Percentiles rank a stretch among this genome's conserved stretches.
Evolutionary conservation across 2,329 filamentous ascomycete genomes (phyloP).

Genomic region (Podosphaera xanthii): DNA sequence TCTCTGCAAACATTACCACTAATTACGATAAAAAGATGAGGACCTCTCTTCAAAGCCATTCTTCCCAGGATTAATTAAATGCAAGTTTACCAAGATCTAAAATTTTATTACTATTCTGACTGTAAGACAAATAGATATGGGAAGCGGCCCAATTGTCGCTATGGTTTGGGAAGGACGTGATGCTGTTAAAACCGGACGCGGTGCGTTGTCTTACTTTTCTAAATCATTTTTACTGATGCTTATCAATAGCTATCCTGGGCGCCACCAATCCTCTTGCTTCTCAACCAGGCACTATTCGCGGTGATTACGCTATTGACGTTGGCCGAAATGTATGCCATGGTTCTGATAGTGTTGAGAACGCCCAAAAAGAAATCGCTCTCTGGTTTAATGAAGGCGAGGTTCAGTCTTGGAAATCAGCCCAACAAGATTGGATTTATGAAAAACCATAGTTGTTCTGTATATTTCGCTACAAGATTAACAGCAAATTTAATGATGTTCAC

Average conservation of each 20-base stretch:
- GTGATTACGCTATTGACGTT: slow-evolving; percentile 61
- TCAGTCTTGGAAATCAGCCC: slow-evolving; percentile 60
- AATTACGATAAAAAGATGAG: slow-evolving; percentile 28
- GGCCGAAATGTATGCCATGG: slow-evolving; percentile 99
- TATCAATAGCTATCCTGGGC: slow-evolving; percentile 54
- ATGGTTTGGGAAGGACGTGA: slow-evolving; percentile 99
- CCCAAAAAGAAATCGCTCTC: slow-evolving; percentile 97
- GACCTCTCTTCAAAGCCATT: slow-evolving; percentile 89
- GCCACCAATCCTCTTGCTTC: slow-evolving; percentile 97
- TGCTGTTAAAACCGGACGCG: slow-evolving; percentile 92
- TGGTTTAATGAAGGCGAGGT: slow-evolving; percentile 90
- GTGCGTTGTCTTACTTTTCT: slow-evolving; percentile 25
- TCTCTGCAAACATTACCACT: not conserved
- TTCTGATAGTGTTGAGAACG: slow-evolving; percentile 94
- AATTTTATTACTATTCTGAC: slow-evolving; percentile 7
- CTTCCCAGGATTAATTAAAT: slow-evolving; percentile 84
- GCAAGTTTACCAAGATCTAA: slow-evolving; percentile 27
- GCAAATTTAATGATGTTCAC: not conserved
- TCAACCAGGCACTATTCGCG: slow-evolving; percentile 92
- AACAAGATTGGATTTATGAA: slow-evolving; percentile 95
- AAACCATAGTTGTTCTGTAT: slow-evolving; percentile 23
- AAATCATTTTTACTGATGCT: not conserved
- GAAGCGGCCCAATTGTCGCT: slow-evolving; percentile 86
- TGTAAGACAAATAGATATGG: slow-evolving; percentile 48
- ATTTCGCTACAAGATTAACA: not conserved